phyloP scores from a whole-genome alignment of 192 early-diverging fungal genomes.

The Rhizophagus prolifer region DNA sequence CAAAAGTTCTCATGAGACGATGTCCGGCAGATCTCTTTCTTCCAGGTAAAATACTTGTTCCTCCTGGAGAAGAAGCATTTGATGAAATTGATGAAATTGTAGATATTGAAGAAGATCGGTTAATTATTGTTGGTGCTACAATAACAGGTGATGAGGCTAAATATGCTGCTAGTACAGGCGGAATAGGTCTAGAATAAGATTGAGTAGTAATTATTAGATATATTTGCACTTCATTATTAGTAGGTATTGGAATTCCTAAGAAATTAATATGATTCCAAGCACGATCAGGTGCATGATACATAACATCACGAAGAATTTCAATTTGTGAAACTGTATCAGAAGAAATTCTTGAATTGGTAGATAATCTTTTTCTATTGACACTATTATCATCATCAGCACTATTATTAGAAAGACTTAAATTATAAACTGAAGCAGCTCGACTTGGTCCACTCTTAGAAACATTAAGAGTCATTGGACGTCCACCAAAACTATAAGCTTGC shows the following conservation, averaged over 20 bases:
- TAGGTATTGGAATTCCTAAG: conserved; percentile 11
- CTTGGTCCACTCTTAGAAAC: not conserved
- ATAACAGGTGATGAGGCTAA: conserved; percentile 2
- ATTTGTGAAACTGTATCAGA: conserved; percentile 26
- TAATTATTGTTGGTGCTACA: not conserved
- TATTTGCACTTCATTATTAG: not conserved
- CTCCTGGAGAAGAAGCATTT: not conserved
- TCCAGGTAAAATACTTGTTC: not conserved
- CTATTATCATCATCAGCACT: not conserved
- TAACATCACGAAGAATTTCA: conserved; percentile 13
- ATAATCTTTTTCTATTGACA: not conserved
- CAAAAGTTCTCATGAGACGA: conserved; percentile 22
- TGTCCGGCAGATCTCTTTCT: conserved; percentile 24
- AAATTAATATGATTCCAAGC: conserved; percentile 27
- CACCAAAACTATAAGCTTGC: conserved; percentile 30
- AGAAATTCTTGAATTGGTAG: not conserved
- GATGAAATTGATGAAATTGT: conserved; percentile 8
- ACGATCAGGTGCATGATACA: conserved; percentile 27
- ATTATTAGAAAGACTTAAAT: conserved; percentile 5
- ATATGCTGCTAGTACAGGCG: not conserved
- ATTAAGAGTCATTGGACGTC: conserved; percentile 11
- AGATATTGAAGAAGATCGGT: not conserved
- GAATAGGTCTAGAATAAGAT: not conserved
- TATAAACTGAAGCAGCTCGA: conserved; percentile 23
- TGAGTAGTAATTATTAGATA: not conserved